These are phyloP conservation scores for Luzula sylvatica DNA, from an alignment of 176 grass and related monocot species.

Conservation along the genomic window DNA sequence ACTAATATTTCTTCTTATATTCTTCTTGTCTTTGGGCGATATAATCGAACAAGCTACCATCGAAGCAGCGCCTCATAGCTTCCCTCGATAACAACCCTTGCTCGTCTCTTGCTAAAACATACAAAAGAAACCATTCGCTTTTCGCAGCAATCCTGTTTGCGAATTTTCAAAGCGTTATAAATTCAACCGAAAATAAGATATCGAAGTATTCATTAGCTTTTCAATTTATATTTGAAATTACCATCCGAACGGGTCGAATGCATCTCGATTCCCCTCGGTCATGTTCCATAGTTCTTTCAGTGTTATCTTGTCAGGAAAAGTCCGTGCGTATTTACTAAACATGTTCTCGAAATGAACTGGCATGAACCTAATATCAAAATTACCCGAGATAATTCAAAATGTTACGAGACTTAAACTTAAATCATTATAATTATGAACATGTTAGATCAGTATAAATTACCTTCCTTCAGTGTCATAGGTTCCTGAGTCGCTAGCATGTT, in stretches of 20 bases:
- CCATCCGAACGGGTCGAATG: not conserved
- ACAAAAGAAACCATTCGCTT: slow-evolving; percentile 61
- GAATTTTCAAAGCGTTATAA: not conserved
- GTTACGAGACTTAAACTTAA: not conserved
- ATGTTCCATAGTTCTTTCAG: slow-evolving; percentile 13
- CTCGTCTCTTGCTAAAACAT: slow-evolving; percentile 58
- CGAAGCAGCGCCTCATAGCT: slow-evolving; percentile 52
- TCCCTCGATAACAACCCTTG: slow-evolving; percentile 63
- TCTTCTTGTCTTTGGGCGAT: slow-evolving; percentile 24
- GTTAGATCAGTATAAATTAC: slow-evolving; percentile 11
- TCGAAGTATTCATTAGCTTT: no score
- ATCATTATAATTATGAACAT: not conserved
- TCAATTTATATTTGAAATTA: not conserved
- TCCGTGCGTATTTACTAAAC: slow-evolving; percentile 72
- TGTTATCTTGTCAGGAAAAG: slow-evolving; percentile 25
- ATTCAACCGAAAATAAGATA: not conserved
- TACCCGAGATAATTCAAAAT: not conserved
- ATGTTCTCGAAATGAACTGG: slow-evolving; percentile 88
- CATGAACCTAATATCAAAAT: slow-evolving; percentile 37
- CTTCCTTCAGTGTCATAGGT: slow-evolving; percentile 69
- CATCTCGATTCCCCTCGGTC: slow-evolving; percentile 6
- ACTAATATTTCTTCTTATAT: slow-evolving; percentile 33
- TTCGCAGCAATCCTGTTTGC: slow-evolving; percentile 45
- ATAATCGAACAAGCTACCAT: slow-evolving; percentile 80
- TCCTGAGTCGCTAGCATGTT: slow-evolving; percentile 71